These are phyloP conservation scores for Diutina pseudorugosa DNA, from an alignment of 1,139 yeast genomes.

Conservation along the genomic window DNA sequence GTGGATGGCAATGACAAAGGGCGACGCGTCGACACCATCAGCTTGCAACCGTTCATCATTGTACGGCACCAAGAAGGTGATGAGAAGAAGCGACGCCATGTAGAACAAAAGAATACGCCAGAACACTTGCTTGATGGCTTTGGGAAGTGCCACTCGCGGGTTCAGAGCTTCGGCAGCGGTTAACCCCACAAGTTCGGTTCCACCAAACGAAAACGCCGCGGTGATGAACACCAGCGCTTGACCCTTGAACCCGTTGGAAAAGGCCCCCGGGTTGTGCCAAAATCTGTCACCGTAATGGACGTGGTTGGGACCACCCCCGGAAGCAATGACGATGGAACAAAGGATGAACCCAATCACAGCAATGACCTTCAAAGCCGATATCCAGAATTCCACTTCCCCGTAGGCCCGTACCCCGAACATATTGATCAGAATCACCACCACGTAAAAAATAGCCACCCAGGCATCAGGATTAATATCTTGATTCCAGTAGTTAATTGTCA, in stretches of 20 bases:
- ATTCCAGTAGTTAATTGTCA: conserved; percentile 46
- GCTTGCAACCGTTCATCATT: conserved; percentile 34
- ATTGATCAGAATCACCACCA: conserved; percentile 42
- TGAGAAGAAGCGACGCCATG: conserved; percentile 42
- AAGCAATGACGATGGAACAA: conserved; percentile 45
- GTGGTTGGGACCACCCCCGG: conserved; percentile 57
- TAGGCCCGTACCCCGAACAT: conserved; percentile 62
- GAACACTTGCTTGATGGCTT: conserved; percentile 60
- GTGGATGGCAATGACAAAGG: conserved; percentile 45
- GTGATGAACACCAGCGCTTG: conserved; percentile 30
- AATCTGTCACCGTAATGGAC: conserved; percentile 52
- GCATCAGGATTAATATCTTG: conserved; percentile 49
- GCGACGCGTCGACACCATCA: conserved; percentile 46
- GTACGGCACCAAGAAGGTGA: conserved; percentile 62
- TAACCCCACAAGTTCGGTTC: conserved; percentile 51
- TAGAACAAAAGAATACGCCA: conserved; percentile 62
- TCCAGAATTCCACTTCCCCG: conserved; percentile 62
- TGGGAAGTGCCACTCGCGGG: conserved; percentile 49
- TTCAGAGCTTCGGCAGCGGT: conserved; percentile 58
- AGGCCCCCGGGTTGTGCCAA: conserved; percentile 52
- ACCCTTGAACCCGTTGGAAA: conserved; percentile 31
- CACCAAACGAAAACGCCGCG: conserved; percentile 60
- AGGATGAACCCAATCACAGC: conserved; percentile 58
- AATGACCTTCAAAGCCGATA: conserved; percentile 45
- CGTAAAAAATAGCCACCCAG: conserved; percentile 52